Percentiles rank a stretch among this genome's conserved stretches.
Evolutionary conservation across 148 eudicot genomes (phyloP).

Genomic region (Rhododendron mucronatum): DNA sequence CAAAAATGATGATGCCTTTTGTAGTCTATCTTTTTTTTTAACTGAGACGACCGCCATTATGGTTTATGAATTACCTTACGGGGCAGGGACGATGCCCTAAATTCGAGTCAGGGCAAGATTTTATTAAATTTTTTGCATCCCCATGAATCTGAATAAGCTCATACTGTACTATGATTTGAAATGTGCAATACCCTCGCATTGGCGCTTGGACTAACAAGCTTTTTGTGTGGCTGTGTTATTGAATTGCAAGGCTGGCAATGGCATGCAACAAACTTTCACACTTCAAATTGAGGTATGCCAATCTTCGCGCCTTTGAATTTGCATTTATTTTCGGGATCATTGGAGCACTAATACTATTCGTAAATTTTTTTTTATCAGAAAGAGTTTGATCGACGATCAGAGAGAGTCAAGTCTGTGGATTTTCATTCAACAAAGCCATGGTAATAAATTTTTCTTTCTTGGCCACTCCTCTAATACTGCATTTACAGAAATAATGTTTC

Average conservation of each 20-base stretch:
- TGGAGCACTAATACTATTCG: background rate
- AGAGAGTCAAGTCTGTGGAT: conserved; percentile 68
- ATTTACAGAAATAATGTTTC: background rate
- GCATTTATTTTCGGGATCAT: background rate
- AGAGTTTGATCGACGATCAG: conserved; percentile 52
- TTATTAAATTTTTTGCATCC: background rate
- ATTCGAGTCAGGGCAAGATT: too few species aligned
- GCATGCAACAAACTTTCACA: conserved; percentile 19
- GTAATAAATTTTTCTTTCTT: conserved; percentile 16
- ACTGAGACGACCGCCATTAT: too few species aligned
- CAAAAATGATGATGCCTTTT: too few species aligned
- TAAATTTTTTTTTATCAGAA: conserved; percentile 30
- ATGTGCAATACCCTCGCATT: background rate
- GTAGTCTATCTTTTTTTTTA: too few species aligned
- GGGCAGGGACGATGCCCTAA: too few species aligned
- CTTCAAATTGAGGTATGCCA: conserved; percentile 39
- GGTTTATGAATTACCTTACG: too few species aligned
- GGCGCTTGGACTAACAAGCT: background rate
- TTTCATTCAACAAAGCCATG: conserved; percentile 68
- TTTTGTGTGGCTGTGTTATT: background rate
- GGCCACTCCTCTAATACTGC: background rate
- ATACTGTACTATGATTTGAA: background rate
- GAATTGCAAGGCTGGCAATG: background rate
- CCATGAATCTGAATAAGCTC: background rate
- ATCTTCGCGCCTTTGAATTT: background rate